These are phyloP conservation scores for Coriolopsis trogii DNA, from an alignment of 1,284 basidiomycete species.

Conservation along the genomic window DNA sequence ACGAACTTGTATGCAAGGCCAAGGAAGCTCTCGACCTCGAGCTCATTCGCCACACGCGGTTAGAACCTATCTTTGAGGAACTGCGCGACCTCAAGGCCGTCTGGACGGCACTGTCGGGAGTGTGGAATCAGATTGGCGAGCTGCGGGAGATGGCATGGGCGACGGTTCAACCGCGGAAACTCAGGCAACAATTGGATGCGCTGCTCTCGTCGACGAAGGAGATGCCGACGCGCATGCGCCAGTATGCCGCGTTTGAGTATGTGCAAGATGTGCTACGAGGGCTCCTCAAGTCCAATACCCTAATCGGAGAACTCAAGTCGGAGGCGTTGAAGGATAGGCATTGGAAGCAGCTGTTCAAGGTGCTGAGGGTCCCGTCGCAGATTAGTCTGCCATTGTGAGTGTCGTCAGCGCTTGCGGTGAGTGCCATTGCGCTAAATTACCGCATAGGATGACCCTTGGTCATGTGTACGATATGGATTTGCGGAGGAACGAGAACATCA, in stretches of 20 bases:
- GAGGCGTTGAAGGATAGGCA: constrained; percentile 98
- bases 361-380: constrained; percentile 69
- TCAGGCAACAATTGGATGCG: constrained; percentile 92
- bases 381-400: constrained; percentile 72
- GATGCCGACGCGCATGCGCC: constrained; percentile 98
- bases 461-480: constrained; percentile 97
- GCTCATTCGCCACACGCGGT: constrained; percentile 85
- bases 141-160: constrained; percentile 90
- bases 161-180: constrained; percentile 91
- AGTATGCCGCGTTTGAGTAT: constrained; percentile 98
- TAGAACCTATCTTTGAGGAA: constrained; percentile 95
- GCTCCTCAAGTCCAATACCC: constrained; percentile 86
- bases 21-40: constrained; percentile 98
- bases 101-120: constrained; percentile 97
- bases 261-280: constrained; percentile 91
- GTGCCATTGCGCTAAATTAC: neutral
- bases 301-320: constrained; percentile 93
- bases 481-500: constrained; percentile 87
- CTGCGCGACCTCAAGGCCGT: constrained; percentile 95
- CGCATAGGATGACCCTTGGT: constrained; percentile 86
- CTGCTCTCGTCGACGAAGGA: constrained; percentile 92
- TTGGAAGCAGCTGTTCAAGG: constrained; percentile 98
- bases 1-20: constrained; percentile 91
- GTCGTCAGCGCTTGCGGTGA: neutral
- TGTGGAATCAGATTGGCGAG: constrained; percentile 94